phyloP scores from a whole-genome alignment of 75 land plant species.

The Adiantum capillusveneris region DNA sequence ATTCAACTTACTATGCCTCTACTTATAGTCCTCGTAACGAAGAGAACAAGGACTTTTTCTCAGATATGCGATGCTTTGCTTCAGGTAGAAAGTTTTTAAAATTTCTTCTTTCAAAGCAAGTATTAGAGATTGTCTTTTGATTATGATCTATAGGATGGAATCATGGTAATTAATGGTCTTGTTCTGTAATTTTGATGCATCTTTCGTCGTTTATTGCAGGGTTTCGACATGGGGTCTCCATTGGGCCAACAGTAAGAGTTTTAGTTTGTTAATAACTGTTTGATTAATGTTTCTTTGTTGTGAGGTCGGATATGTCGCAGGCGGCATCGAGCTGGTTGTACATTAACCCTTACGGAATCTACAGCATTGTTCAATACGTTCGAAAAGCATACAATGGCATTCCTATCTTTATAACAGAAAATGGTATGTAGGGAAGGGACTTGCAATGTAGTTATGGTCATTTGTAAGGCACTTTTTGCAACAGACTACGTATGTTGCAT shows the following conservation, averaged over 20 bases:
- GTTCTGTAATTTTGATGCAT: too few species aligned
- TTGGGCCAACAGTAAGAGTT: neutral
- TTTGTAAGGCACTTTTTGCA: too few species aligned
- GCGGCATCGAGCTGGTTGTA: slow-evolving; percentile 27
- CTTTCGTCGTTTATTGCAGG: too few species aligned
- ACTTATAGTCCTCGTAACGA: neutral
- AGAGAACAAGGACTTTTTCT: neutral
- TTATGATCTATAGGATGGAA: too few species aligned
- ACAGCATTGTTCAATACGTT: slow-evolving; percentile 41
- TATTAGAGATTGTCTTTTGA: too few species aligned
- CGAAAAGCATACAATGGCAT: slow-evolving; percentile 43
- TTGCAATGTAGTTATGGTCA: neutral
- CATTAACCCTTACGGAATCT: slow-evolving; percentile 46
- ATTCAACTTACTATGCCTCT: slow-evolving; percentile 31
- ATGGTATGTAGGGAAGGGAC: slow-evolving; percentile 31
- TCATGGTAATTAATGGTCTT: too few species aligned
- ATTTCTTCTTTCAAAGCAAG: neutral
- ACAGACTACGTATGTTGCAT: too few species aligned
- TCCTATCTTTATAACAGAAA: slow-evolving; percentile 57
- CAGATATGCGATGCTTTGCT: neutral
- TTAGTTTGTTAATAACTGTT: neutral
- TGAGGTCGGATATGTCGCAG: too few species aligned
- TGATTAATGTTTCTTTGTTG: neutral
- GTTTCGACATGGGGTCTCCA: neutral
- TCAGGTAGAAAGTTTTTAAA: neutral